Conservation (phyloP, 129 eudicot species). For the Flaveria sonorensis region DNA sequence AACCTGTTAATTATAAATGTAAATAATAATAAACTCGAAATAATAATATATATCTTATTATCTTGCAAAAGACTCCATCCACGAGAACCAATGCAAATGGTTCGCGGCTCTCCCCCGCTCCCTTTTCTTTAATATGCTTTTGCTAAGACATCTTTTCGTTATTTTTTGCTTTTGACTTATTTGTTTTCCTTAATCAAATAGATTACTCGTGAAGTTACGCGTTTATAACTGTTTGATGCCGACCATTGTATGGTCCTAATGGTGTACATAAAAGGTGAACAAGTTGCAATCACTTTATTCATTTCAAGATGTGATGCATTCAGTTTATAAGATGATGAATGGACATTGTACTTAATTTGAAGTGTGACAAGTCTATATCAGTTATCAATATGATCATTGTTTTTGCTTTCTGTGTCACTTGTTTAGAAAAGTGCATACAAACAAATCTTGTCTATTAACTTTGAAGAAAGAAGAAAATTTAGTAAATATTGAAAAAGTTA, state of each 20-base stretch:
- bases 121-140: background rate
- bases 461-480: too few relatives aligned
- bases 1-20: too few relatives aligned
- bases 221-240: background rate
- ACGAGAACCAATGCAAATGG: background rate
- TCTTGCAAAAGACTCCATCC: background rate
- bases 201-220: background rate
- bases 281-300: background rate
- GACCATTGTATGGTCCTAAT: background rate
- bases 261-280: constrained; percentile 4
- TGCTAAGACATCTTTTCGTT: background rate
- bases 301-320: background rate
- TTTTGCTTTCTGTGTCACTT: too few relatives aligned
- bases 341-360: background rate
- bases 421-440: too few relatives aligned
- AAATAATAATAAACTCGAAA: too few relatives aligned
- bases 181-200: background rate
- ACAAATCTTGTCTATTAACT: too few relatives aligned
- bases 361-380: background rate
- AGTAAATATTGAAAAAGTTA: too few relatives aligned
- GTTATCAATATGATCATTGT: too few relatives aligned
- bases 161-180: background rate
- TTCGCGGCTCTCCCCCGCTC: background rate
- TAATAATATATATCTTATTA: background rate
- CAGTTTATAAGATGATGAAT: background rate